Evolutionary conservation across 805 yeast species (phyloP), one percentile per base, ranked within the genome.

Genomic region (Teunomyces funiuensis): DNA sequence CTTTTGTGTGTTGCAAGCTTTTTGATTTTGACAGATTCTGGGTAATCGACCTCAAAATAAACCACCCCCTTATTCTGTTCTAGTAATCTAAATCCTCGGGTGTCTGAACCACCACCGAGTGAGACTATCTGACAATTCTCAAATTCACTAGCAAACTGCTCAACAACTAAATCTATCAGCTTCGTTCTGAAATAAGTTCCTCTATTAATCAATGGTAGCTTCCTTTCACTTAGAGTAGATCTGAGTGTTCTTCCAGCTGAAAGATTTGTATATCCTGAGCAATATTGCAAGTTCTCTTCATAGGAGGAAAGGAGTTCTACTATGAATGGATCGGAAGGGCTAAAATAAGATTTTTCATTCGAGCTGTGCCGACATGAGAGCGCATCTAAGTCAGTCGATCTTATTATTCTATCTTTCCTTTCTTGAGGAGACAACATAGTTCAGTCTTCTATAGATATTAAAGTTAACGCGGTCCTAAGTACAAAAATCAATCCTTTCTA

Each of bases 91-190:
- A 85, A 84, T 11, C 76, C 73, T 40, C 91, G 57, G 0, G 93
- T 83, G 52, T 86, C 95, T 11, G 87, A 82, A 4, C 95, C 95
- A 2, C 90, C 83, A 0, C 95, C 95, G n/a, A 85, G 55, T 1
- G 88, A 83, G 1, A 86, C 63, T 11, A 85, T 73, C 54, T 84
- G 83, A 34, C 77, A 61, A 15, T 40, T 33, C 3, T 18, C 43
- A 34, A 41, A 45, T 42, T 65, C 56, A 3, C 47, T 33, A 2
- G 80, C 36, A 46, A 80, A 82, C 15, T 57, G 51, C 2, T 68
- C 57, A 2, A 81, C 59, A 0, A 77, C 61, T 6, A 52, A 15
- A 52, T 83, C 80, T 19, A 84, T 76, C 13, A 79, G 59, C 13
- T 52, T 57, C 0, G 86, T 80, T 27, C 91, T 63, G 15, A 83